Evolutionary conservation across 352 stramenopile genomes (phyloP).

Genomic region (Phytophthora citrophthora): DNA sequence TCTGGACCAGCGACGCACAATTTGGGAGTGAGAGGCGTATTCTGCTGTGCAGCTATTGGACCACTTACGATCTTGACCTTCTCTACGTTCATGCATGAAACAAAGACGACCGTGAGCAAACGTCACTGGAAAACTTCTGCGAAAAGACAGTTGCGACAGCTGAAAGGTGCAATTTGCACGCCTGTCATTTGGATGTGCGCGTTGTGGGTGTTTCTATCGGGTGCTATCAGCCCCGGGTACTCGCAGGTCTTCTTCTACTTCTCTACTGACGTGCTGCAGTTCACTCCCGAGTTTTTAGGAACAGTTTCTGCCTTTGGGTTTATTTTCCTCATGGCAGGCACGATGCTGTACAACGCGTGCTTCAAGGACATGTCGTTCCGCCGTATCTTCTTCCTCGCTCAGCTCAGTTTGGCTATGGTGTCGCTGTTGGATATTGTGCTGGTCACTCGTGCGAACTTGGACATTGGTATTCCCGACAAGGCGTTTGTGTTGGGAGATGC

Average conservation of each 20-base stretch:
- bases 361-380: constrained; percentile 94
- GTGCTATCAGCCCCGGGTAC: constrained; percentile 92
- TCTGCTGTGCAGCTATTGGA: constrained; percentile 90
- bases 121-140: constrained; percentile 61
- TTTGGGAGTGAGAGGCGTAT: constrained; percentile 92
- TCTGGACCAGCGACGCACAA: constrained; percentile 91
- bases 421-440: constrained; percentile 86
- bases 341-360: constrained; percentile 85
- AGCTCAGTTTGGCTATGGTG: constrained; percentile 74
- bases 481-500: constrained; percentile 96
- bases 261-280: constrained; percentile 94
- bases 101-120: constrained; percentile 47
- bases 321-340: constrained; percentile 82
- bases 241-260: constrained; percentile 97
- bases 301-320: constrained; percentile 81
- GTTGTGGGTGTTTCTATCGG: constrained; percentile 96
- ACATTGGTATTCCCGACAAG: constrained; percentile 94
- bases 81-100: constrained; percentile 90
- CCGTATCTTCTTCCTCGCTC: constrained; percentile 91
- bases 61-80: constrained; percentile 92
- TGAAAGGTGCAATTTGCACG: constrained; percentile 85
- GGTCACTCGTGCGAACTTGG: constrained; percentile 92
- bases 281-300: constrained; percentile 96
- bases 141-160: constrained; percentile 55
- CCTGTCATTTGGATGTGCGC: constrained; percentile 95